Evolutionary conservation across 345 rosid genomes (phyloP).

Genomic region (Populus alba): DNA sequence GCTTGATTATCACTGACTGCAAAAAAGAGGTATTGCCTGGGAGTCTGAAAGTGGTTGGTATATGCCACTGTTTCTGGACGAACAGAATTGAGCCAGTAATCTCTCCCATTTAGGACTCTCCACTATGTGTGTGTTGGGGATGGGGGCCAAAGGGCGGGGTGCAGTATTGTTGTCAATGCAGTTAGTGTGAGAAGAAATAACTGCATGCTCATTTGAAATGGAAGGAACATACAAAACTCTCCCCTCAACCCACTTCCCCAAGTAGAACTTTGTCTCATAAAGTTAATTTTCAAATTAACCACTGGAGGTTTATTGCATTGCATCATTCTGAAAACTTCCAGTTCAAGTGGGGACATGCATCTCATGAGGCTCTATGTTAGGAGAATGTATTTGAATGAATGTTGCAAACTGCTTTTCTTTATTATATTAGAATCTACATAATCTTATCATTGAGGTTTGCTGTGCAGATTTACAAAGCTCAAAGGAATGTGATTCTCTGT

Average conservation of each 20-base stretch:
- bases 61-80: background rate
- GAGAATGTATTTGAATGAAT: background rate
- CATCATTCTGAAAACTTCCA: background rate
- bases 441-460: constrained; percentile 9
- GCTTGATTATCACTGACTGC: background rate
- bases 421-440: background rate
- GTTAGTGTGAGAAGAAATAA: background rate
- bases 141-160: background rate
- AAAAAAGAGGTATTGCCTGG: background rate
- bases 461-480: constrained; percentile 79
- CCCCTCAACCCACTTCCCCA: background rate
- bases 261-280: background rate
- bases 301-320: background rate
- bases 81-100: background rate
- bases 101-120: background rate
- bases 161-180: background rate
- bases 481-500: constrained; percentile 78
- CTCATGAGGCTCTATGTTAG: background rate
- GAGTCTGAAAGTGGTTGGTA: background rate
- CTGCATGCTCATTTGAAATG: background rate
- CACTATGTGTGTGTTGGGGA: background rate
- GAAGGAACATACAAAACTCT: background rate
- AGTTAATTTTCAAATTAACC: too few species aligned
- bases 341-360: background rate
- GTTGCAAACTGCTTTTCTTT: background rate